Percentiles rank a stretch among this genome's conserved stretches.
These are phyloP conservation scores for Ogataea zsoltii DNA, from an alignment of 805 yeast genomes.

Conservation along the genomic window DNA sequence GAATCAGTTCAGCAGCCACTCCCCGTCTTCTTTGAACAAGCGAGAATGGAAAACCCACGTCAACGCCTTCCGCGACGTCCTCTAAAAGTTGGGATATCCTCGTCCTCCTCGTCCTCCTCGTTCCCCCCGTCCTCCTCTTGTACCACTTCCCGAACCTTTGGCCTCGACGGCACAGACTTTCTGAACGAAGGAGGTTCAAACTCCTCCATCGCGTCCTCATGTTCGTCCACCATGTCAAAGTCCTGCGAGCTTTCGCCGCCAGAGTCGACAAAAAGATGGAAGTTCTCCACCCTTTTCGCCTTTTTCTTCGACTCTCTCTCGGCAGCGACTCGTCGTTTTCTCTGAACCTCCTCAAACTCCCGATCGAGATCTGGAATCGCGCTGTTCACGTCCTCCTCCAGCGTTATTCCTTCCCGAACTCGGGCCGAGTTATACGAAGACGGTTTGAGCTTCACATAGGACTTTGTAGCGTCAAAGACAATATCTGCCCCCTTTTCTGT, in stretches of 20 bases:
- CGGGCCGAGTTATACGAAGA: slow-evolving; percentile 17
- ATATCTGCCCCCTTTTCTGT: slow-evolving; percentile 11
- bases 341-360: slow-evolving; percentile 11
- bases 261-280: not conserved
- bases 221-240: no score
- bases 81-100: slow-evolving; percentile 32
- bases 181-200: not conserved
- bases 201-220: no score
- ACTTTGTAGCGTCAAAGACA: slow-evolving; percentile 22
- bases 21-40: no score
- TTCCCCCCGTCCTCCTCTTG: not conserved
- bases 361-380: slow-evolving; percentile 20
- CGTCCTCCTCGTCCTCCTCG: slow-evolving; percentile 27
- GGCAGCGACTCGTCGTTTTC: no score
- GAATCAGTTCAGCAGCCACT: no score
- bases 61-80: slow-evolving; percentile 22
- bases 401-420: slow-evolving; percentile 13
- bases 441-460: slow-evolving; percentile 14
- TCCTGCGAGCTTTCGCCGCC: not conserved
- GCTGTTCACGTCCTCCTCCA: slow-evolving; percentile 6
- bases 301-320: not conserved
- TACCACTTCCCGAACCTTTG: not conserved
- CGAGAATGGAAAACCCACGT: no score
- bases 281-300: not conserved
- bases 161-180: not conserved